phyloP scores from a whole-genome alignment of 768 basidiomycete species.

The Macrolepiota albuminosa region DNA sequence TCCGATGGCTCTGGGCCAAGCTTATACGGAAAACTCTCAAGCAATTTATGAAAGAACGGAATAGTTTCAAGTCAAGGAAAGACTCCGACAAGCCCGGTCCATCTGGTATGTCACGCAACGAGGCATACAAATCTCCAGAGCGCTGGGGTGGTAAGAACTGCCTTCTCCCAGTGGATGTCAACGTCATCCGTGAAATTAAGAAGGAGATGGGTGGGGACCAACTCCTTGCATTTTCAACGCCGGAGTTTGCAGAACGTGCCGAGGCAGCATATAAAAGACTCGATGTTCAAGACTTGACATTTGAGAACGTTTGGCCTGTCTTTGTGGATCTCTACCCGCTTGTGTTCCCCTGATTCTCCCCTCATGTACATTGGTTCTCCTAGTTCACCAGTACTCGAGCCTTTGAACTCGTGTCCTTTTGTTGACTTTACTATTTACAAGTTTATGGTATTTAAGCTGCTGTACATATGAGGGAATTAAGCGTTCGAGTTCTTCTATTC shows the following conservation, averaged over 20 bases:
- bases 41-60: constrained; percentile 16
- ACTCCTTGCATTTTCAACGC: neutral
- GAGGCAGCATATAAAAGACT: constrained; percentile 2
- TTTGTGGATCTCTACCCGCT: neutral
- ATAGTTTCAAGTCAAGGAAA: constrained; percentile 19
- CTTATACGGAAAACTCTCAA: neutral
- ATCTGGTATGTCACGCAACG: neutral
- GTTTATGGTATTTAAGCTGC: neutral
- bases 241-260: constrained; percentile 19
- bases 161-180: constrained; percentile 7
- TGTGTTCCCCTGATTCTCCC: neutral
- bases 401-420: no score
- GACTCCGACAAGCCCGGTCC: neutral
- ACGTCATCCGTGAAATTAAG: constrained; percentile 24
- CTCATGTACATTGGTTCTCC: neutral
- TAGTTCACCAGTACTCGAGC: neutral
- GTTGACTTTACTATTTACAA: neutral
- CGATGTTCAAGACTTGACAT: neutral
- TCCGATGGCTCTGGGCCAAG: neutral
- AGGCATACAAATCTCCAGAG: neutral
- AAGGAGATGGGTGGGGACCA: constrained; percentile 10
- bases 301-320: neutral
- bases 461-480: neutral
- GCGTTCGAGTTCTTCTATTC: no score
- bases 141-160: neutral